phyloP scores from a whole-genome alignment of 768 basidiomycete species.

The Auricularia sp. region DNA sequence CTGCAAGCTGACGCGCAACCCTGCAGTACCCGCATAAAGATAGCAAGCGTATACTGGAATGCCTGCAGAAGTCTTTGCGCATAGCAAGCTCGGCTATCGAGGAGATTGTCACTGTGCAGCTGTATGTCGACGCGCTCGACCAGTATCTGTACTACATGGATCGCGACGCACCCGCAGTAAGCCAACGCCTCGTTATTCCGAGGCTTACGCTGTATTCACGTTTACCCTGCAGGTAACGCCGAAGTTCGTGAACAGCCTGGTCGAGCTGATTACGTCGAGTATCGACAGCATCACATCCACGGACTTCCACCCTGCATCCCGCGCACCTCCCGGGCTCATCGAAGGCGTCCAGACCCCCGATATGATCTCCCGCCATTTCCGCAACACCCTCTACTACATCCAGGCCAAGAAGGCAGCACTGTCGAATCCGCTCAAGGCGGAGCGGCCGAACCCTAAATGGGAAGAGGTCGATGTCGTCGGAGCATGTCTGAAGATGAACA shows the following conservation, averaged over 20 bases:
- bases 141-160: conserved; percentile 95
- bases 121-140: conserved; percentile 94
- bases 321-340: conserved; percentile 78
- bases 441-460: conserved; percentile 49
- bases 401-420: conserved; percentile 51
- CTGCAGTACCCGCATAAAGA: conserved; percentile 76
- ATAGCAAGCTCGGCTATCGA: conserved; percentile 96
- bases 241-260: conserved; percentile 92
- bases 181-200: conserved; percentile 14
- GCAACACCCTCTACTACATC: conserved; percentile 79
- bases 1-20: not conserved
- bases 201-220: too few species aligned
- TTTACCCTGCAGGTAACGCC: conserved; percentile 58
- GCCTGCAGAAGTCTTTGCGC: conserved; percentile 89
- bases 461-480: conserved; percentile 84
- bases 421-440: conserved; percentile 21
- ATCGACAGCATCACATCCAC: conserved; percentile 85
- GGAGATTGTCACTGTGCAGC: conserved; percentile 90
- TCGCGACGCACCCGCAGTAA: conserved; percentile 79
- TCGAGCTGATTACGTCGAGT: conserved; percentile 88
- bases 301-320: conserved; percentile 80
- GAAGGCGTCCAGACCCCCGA: conserved; percentile 90
- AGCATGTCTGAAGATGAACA: conserved; percentile 82
- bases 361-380: conserved; percentile 89
- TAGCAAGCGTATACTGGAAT: conserved; percentile 95